Base-by-base conservation (phyloP, 2,329 filamentous ascomycete species). In the Colletotrichum lupini region DNA sequence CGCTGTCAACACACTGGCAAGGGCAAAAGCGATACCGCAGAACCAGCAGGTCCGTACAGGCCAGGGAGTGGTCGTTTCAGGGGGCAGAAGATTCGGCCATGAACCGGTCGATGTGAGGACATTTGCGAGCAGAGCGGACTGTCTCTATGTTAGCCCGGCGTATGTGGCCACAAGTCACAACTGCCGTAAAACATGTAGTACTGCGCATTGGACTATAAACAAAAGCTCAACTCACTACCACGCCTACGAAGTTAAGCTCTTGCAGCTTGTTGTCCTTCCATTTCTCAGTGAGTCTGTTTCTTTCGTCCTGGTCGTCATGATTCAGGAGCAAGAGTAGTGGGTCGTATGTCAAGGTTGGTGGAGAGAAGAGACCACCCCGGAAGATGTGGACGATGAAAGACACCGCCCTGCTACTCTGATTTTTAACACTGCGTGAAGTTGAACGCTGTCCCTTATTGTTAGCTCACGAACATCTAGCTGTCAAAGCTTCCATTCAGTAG, bases 1-100 rank as follows among this genome's bases (percentile, higher is more conserved):
- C 5, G 85, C 82, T 1, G 84, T 82, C 11, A 88, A 80, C 7
- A 89, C 82, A n/a, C 84, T 84, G 71, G 87, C 87, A 3, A 89
- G 80, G 1, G 87, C 82, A 30, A 90, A 84, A 12, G 89, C 80
- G 49, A 85, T 84, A 14, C 83, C 84, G 62, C 80, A 81, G 75
- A 82, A 85, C 83, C 83, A 85, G 24, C 80, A 81, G 12, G 83
- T 81, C 12, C 83, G 80, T 5, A 85, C 80, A 5, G 78, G 74
- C 84, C 84, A 85, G 2, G 84, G 83, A 16, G 81, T 80, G 49
- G 76, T 42, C n/a, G 77, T 61, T 6, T 79, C 82, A 58, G 82
- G 82, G 12, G 78, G 77, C 8, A 85, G 77, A 26, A 86, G 80
- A 61, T 80, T 79, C 1, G 84, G 84, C 84, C 84, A 86, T 57